Evolutionary conservation across 179 eudicot species (phyloP).

Genomic region (Gypsophila paniculata): DNA sequence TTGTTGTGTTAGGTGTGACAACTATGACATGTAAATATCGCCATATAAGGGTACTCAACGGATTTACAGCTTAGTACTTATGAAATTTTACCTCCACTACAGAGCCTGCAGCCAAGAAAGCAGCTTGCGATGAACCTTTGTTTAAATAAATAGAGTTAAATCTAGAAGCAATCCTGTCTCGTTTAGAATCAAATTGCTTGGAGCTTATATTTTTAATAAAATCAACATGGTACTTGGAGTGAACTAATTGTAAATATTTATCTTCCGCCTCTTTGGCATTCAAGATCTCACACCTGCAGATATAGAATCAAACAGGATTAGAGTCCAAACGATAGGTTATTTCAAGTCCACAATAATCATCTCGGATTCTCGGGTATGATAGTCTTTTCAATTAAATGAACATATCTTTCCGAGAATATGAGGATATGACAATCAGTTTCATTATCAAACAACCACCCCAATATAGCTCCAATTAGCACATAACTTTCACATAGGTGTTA

Average conservation of each 20-base stretch:
- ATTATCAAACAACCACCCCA: neutral
- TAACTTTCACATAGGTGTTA: neutral
- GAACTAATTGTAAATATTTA: slow-evolving; percentile 63
- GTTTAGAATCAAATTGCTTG: slow-evolving; percentile 40
- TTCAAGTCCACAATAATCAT: slow-evolving; percentile 1
- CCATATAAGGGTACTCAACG: neutral
- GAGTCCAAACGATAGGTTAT: neutral
- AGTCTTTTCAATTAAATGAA: no score
- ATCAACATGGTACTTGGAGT: slow-evolving; percentile 61
- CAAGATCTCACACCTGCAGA: slow-evolving; percentile 65
- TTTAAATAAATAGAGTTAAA: slow-evolving; percentile 83
- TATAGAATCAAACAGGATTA: neutral
- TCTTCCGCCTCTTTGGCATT: slow-evolving; percentile 74
- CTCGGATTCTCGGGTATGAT: no score
- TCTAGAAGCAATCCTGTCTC: slow-evolving; percentile 48
- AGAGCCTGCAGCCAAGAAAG: slow-evolving; percentile 92
- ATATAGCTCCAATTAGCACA: slow-evolving; percentile 12
- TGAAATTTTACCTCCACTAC: slow-evolving; percentile 57
- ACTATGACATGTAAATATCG: neutral
- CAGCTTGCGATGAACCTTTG: slow-evolving; percentile 88
- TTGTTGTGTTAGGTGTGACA: neutral
- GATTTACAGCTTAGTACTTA: no score
- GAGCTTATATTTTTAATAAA: slow-evolving; percentile 73
- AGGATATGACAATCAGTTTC: neutral
- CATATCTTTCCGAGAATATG: no score